A percentile compares a stretch with the other conserved stretches of the same genome.
Conservation (phyloP, 371 early-diverging fungal species). For the Syncephalastrum sp. region DNA sequence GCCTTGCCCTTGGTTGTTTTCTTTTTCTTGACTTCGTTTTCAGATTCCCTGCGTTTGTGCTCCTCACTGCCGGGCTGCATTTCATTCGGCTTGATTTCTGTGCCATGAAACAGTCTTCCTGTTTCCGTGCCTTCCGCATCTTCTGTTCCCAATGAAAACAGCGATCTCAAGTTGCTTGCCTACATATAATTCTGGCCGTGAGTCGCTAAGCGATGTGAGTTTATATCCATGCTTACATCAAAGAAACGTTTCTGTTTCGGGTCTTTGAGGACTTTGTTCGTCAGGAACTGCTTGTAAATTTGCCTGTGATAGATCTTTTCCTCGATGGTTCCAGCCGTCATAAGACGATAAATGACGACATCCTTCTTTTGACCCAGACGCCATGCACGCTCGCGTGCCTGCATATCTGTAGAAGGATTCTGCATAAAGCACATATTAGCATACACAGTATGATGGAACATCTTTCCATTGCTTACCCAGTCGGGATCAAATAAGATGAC, state of each 20-base stretch:
- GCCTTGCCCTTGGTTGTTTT: constrained; percentile 20
- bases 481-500: constrained; percentile 98
- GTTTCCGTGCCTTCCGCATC: constrained; percentile 66
- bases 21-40: constrained; percentile 15
- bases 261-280: constrained; percentile 93
- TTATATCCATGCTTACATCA: constrained; percentile 42
- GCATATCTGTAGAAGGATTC: constrained; percentile 97
- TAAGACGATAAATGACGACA: constrained; percentile 96
- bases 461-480: constrained; percentile 62
- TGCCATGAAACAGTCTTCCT: constrained; percentile 64
- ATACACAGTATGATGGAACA: neutral
- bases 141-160: constrained; percentile 78
- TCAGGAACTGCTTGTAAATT: constrained; percentile 95
- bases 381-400: constrained; percentile 97
- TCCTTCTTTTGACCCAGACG: constrained; percentile 89
- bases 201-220: too few relatives aligned
- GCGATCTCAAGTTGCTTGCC: constrained; percentile 75
- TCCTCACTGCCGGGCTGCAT: constrained; percentile 11
- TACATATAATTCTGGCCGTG: constrained; percentile 9
- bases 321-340: constrained; percentile 97
- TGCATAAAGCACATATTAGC: constrained; percentile 11
- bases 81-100: constrained; percentile 45
- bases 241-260: constrained; percentile 92
- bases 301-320: constrained; percentile 98
- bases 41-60: constrained; percentile 14